phyloP scores from a whole-genome alignment of 805 yeast genomes.

The Candida qinlingensis region DNA sequence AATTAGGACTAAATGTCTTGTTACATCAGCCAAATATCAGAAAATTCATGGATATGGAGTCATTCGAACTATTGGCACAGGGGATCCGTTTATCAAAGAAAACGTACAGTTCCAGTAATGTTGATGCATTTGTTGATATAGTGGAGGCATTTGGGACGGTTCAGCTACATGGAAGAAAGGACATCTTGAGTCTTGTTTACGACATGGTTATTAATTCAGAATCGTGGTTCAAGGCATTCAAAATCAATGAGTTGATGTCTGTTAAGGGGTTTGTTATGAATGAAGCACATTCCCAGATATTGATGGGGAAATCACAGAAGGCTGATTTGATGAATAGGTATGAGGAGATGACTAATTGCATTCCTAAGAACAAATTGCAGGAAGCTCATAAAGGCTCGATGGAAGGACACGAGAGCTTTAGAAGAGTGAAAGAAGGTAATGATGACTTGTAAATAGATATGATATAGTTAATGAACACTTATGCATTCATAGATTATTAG shows the following conservation, averaged over 20 bases:
- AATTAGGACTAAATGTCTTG: conserved; percentile 6
- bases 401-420: too few relatives aligned
- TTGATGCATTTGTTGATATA: not conserved
- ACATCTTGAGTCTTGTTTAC: not conserved
- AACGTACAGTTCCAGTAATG: not conserved
- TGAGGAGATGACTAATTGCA: not conserved
- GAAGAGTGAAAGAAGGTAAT: too few relatives aligned
- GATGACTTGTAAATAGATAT: too few relatives aligned
- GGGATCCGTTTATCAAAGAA: not conserved
- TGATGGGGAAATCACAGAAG: not conserved
- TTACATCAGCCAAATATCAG: not conserved
- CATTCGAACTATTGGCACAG: conserved; percentile 1
- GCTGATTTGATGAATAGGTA: not conserved
- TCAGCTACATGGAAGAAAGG: not conserved
- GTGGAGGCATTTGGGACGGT: not conserved
- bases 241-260: not conserved
- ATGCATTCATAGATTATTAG: too few relatives aligned
- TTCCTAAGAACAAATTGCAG: not conserved
- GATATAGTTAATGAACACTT: too few relatives aligned
- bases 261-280: conserved; percentile 3
- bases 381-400: too few relatives aligned
- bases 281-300: not conserved
- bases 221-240: conserved; percentile 15
- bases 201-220: conserved; percentile 4
- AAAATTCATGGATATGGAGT: conserved; percentile 8